Base-by-base conservation (phyloP, 441 rosid genomes). In the Aleurites moluccanus region DNA sequence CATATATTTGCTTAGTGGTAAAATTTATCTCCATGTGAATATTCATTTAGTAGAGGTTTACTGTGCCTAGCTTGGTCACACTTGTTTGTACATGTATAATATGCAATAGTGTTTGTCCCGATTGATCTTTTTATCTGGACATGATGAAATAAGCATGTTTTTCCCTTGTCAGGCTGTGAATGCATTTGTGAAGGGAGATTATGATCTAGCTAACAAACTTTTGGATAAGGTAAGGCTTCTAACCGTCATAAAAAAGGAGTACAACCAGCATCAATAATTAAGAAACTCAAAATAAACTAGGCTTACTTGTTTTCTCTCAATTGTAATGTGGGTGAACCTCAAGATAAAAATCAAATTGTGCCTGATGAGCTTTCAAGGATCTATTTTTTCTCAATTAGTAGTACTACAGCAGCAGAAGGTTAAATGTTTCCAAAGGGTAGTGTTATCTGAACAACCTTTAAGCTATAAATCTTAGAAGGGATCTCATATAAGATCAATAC, bases 171-270 rank as follows among this genome's bases (percentile, higher is more conserved):
- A 90, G 95, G 92, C 91, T 74, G 80, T 77, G 50, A 77, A 75
- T 55, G 89, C 95, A 73, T 86, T 84, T 73, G 77, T 78, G 0
- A 79, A 74, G 13, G 90, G 84, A 56, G 86, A 90, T 69, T 69
- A 71, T 70, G 88, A 38, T 71, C 82, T 28, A 73, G 86, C 89
- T 44, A 69, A 74, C 82, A 85, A 78, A 81, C 85, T 87, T 25
- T 67, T 86, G 73, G 85, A 85, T 63, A 6, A 83, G 88, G 95
- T 90, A 73, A 68, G 42, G 66, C 57, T 76, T 78, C 64, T 35
- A 28, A 30, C 62, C 49, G 10, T 59, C 28, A 14, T 33, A 15
- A 10, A 9, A 57, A 27, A 50, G 59, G 28, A 66, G 20, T 52
- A 47, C 21, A 49, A 49, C n/a, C 53, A 49, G n/a, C 16, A 38